Evolutionary conservation across 2,329 filamentous ascomycete genomes (phyloP).

Genomic region (Cladosporium sphaerospermum): DNA sequence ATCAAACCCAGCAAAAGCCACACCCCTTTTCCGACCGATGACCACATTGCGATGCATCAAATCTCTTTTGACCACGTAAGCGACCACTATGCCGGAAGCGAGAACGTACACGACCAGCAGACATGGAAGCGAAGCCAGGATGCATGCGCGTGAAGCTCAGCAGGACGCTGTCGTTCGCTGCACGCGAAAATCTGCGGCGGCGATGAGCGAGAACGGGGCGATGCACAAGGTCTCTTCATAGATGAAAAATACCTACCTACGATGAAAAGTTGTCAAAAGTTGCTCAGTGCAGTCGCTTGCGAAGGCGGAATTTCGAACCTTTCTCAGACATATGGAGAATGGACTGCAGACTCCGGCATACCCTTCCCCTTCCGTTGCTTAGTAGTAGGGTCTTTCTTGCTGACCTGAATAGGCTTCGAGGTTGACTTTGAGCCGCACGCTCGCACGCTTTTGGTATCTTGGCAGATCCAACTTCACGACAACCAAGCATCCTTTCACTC

Average conservation of each 20-base stretch:
- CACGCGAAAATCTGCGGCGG: not conserved
- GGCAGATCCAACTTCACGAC: too few species aligned
- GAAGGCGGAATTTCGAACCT: too few species aligned
- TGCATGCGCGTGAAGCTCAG: not conserved
- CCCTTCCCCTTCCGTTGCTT: too few species aligned
- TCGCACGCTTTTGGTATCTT: too few species aligned
- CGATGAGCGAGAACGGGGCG: not conserved
- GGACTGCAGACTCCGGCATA: too few species aligned
- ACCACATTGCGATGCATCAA: slow-evolving; percentile 6
- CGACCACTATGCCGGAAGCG: not conserved
- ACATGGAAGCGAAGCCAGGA: not conserved
- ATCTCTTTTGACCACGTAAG: not conserved
- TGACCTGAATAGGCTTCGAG: too few species aligned
- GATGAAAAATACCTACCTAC: slow-evolving; percentile 4
- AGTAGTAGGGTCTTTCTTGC: too few species aligned
- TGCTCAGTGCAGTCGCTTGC: not conserved
- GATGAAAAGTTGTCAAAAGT: slow-evolving; percentile 1
- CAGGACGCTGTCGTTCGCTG: not conserved
- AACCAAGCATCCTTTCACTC: too few species aligned
- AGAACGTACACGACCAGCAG: not conserved
- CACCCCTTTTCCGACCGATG: slow-evolving; percentile 1
- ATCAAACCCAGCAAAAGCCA: not conserved
- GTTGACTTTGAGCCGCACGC: too few species aligned
- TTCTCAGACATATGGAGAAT: too few species aligned
- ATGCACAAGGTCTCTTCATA: not conserved